Evolutionary conservation across 345 rosid species (phyloP), one percentile per base, ranked within the genome.

Genomic region (Populus tremula): DNA sequence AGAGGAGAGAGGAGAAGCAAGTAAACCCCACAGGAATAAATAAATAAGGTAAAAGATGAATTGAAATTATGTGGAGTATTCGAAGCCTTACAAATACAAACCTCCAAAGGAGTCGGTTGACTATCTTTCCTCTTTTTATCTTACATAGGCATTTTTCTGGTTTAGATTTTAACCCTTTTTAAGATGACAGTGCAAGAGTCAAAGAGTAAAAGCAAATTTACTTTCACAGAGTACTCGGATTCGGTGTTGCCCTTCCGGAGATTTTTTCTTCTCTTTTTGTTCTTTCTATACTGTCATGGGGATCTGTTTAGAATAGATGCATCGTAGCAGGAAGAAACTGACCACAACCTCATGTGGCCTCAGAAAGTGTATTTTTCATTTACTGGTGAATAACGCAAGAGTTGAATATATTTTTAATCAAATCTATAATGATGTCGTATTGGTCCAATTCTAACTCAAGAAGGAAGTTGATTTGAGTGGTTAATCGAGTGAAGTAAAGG

Each of bases 41-140:
- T 33, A 13, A 12, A 67, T 47, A 54, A 14, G 71, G 67, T 16
- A 77, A 77, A 77, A 79, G 87, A 84, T 85, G 86, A 80, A 91
- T 83, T 77, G 81, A 72, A 29, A 63, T 73, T 59, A 82, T 87
- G 97, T 88, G 97, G 98, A 90, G 81, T 82, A 73, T 69, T 87
- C 79, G 85, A 90, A 92, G 92, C 96, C 98, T 88, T 88, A 87
- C 91, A 87, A 89, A 83, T 71, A 80, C 85, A 77, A 65, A 79
- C 45, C 81, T 80, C 89, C 91, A 83, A 85, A 87, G 88, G 71
- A 78, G 81, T 80, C 71, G 82, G 94, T 94, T 94, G 98, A 94
- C 97, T 92, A 77, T 54, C 6, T 20, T 18, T n/a, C 33, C 71
- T 31, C 71, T 1, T 66, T 73, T 33, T 20, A 72, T 67, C 69